Evolutionary conservation across 495 filamentous ascomycete genomes (phyloP).

Genomic region (Podospora tetraspora): DNA sequence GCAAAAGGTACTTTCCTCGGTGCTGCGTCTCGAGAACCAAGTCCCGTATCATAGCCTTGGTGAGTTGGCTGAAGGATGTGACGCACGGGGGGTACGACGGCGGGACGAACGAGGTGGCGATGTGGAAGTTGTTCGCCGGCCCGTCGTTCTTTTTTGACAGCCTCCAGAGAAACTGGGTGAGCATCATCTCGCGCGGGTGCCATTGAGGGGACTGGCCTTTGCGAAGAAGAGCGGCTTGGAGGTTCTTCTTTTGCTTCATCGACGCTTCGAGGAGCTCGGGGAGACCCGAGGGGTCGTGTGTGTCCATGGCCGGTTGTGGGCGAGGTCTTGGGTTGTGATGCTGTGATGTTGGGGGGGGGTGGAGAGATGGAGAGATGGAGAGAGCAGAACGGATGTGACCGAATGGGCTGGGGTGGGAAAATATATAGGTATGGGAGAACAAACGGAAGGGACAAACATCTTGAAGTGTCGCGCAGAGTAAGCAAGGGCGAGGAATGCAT

Average conservation of each 20-base stretch:
- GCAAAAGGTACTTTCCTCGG: conserved; percentile 36
- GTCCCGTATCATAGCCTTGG: conserved; percentile 5
- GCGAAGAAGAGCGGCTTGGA: conserved; percentile 1
- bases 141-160: not conserved
- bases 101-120: conserved; percentile 7
- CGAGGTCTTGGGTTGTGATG: not conserved
- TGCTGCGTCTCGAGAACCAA: conserved; percentile 45
- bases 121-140: not conserved
- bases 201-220: conserved; percentile 4
- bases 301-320: not conserved
- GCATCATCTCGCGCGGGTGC: not conserved
- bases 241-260: not conserved
- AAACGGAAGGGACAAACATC: not conserved
- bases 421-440: not conserved
- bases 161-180: not conserved
- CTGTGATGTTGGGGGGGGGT: not conserved
- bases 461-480: not conserved
- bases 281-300: conserved; percentile 1
- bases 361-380: not conserved
- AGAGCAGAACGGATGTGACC: not conserved
- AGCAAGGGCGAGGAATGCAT: not conserved
- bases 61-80: not conserved
- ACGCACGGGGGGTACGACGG: conserved; percentile 10
- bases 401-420: not conserved
- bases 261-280: not conserved